Percentiles rank a stretch among this genome's conserved stretches.
Conservation (phyloP, 257 asterid species). For the Solanum stenotomum region DNA sequence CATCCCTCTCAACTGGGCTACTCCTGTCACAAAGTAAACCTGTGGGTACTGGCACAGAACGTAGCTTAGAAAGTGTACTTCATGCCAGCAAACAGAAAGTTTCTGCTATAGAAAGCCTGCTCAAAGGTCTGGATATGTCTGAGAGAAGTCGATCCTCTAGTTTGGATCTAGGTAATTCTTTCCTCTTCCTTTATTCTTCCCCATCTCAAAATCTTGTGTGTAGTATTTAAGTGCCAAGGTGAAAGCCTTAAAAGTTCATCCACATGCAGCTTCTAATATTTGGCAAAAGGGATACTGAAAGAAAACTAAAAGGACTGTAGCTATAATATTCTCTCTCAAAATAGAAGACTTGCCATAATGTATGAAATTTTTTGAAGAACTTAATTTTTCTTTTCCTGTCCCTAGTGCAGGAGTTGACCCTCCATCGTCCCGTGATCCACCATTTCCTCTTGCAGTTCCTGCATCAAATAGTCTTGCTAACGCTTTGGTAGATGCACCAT, state of each 20-base stretch:
- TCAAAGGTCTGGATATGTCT: constrained; percentile 74
- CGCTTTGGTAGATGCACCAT: constrained; percentile 44
- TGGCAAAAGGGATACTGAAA: neutral
- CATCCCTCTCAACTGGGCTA: constrained; percentile 64
- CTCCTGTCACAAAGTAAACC: constrained; percentile 69
- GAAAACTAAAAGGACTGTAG: neutral
- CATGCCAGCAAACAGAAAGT: constrained; percentile 97
- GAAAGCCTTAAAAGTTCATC: neutral
- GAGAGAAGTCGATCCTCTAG: constrained; percentile 85
- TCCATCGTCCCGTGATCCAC: constrained; percentile 99
- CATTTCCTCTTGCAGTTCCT: constrained; percentile 93
- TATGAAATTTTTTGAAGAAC: constrained; percentile 26
- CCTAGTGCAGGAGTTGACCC: constrained; percentile 99
- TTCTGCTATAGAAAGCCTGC: constrained; percentile 97
- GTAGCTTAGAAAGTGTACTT: constrained; percentile 93
- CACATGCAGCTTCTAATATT: neutral
- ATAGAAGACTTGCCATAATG: neutral
- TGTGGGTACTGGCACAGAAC: constrained; percentile 57
- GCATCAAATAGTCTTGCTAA: constrained; percentile 66
- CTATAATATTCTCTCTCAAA: neutral
- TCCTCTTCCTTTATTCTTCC: constrained; percentile 16
- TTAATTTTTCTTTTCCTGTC: constrained; percentile 44
- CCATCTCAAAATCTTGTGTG: neutral
- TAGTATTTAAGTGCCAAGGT: neutral
- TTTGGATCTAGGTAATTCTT: constrained; percentile 89